Evolutionary conservation across 176 grass and related monocot species (phyloP), one percentile per base, ranked within the genome.

Genomic region (Eragrostis curvula): DNA sequence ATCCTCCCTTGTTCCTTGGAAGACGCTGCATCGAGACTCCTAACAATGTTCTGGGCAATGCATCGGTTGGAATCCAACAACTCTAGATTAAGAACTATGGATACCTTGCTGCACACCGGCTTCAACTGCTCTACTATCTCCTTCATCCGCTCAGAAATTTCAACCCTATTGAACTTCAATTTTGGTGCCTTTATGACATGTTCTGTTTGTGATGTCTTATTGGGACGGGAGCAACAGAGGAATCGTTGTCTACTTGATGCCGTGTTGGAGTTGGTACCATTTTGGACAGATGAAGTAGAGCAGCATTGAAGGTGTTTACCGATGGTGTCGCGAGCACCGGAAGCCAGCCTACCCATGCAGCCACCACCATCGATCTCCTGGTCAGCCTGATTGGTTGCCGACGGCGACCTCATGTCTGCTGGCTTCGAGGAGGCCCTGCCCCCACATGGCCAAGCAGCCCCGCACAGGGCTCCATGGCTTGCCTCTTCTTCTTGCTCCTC

Each of bases 101-200:
- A 75, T 20, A 81, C 85, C 50, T 41, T 81, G 7, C 3, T 16
- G 42, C 62, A 81, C 0, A 82, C 1, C 0, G 71, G 64, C 12
- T 62, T 61, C 0, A 82, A 10, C 53, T 76, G 64, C 28, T 87
- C 42, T 3, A 63, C 24, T 1, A 73, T 63, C 0, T 78, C n/a
- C 0, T n/a, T 7, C 68, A 79, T 79, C 24, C 6, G 63, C 12
- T 0, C n/a, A 12, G 83, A 70, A 0, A 71, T 41, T 0, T 64
- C 44, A 3, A 71, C 83, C 30, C 66, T 50, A 49, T 79, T 9
- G 1, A 85, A 85, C 20, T 50, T 46, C 18, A 49, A 3, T 12
- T 25, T 60, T 27, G 29, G 39, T 60, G 25, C 30, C 71, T 71
- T 6, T 11, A 21, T 0, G 5, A 0, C 40, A 46, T 24, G 11